Base-by-base conservation (phyloP, 495 filamentous ascomycete species). In the Parathielavia hyrcaniae region DNA sequence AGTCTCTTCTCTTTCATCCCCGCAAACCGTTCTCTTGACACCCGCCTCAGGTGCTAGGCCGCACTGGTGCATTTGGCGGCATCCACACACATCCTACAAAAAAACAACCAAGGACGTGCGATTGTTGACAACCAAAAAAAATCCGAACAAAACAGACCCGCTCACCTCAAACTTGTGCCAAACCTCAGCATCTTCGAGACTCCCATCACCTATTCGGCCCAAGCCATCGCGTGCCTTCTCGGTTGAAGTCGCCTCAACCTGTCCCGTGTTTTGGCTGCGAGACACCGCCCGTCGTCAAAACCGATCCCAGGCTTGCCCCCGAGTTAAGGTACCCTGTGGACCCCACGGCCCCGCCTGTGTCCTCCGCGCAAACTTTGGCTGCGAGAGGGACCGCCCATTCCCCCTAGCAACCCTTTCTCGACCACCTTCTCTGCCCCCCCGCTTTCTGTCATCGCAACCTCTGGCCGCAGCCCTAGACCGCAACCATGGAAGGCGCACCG, bases 401-500 rank as follows among this genome's bases (percentile, higher is more conserved):
- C 63, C 66, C 64, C 61, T 61, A 50, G 59, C 62, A 67, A 63
- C 50, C 58, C 60, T 61, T 50, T 55, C 57, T 65, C 53, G 60
- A 53, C 51, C 57, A 53, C 62, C 56, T 62, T 57, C 65, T 23
- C 41, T 54, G 63, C 57, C 26, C 57, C 62, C 67, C 65, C 67
- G 64, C 62, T 64, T 67, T 61, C 45, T 59, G 55, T 44, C 58
- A 57, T 53, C 50, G 63, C 55, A 50, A 62, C 55, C 50, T 56
- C 48, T 53, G 62, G 49, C 59, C 64, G 45, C 47, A 54, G 44
- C 46, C 59, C 63, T 46, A 61, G 61, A 66, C 58, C 60, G 65
- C 62, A 61, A 71, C 60, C 62, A 79, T 79, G 77, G 76, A 71
- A 71, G 75, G 69, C 64, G 68, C 72, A 69, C 68, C 74, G 66